A percentile compares a stretch with the other conserved stretches of the same genome.
Evolutionary conservation across 2,329 filamentous ascomycete species (phyloP).

Genomic region (Westerdykella sp.): DNA sequence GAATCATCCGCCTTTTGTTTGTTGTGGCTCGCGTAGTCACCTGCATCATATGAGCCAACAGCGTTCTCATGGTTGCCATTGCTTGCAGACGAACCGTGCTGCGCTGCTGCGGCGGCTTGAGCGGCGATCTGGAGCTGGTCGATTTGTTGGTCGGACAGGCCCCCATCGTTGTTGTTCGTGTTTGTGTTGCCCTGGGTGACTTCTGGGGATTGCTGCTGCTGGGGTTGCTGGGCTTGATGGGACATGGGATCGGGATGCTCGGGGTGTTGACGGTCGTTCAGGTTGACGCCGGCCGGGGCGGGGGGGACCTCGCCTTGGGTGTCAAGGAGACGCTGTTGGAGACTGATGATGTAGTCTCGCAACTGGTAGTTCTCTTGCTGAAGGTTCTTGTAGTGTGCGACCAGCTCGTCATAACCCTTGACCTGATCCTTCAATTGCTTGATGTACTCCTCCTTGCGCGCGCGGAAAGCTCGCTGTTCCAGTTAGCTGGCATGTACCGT

Average conservation of each 20-base stretch:
- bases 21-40: constrained; percentile 29
- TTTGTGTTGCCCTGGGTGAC: not conserved
- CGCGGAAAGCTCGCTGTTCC: constrained; percentile 81
- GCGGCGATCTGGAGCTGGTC: constrained; percentile 36
- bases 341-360: constrained; percentile 83
- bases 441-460: constrained; percentile 97
- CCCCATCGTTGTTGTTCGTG: constrained; percentile 26
- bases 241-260: constrained; percentile 8
- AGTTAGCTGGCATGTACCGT: constrained; percentile 14
- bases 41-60: constrained; percentile 25
- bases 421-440: constrained; percentile 95
- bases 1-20: constrained; percentile 30
- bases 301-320: constrained; percentile 77
- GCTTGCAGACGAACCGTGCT: constrained; percentile 25
- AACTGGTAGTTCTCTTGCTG: constrained; percentile 86
- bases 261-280: constrained; percentile 50
- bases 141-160: constrained; percentile 34
- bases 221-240: constrained; percentile 6
- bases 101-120: constrained; percentile 24
- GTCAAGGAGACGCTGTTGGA: constrained; percentile 82
- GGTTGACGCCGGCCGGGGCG: constrained; percentile 71
- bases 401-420: constrained; percentile 68
- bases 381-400: constrained; percentile 70
- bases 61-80: constrained; percentile 30
- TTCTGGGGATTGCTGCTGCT: constrained; percentile 12